Base-by-base conservation (phyloP, 352 stramenopile genomes). In the Pythium graminicola region DNA sequence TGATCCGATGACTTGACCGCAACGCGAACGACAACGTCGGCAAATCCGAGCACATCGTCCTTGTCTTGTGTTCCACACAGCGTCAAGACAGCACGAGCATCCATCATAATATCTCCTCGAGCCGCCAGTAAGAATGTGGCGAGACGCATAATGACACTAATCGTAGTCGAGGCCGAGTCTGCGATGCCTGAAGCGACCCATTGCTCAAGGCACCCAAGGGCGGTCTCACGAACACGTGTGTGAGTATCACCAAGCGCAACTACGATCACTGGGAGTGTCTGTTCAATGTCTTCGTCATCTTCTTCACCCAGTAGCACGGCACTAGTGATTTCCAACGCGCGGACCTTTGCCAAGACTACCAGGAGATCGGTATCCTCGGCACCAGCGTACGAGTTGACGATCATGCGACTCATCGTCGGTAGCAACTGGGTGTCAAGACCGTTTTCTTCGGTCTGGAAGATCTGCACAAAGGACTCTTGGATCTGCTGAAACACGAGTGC, bases 21-120 rank as follows among this genome's bases (percentile, higher is more conserved):
- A 28, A 81, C 76, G 43, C 54, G 49, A 7, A 64, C 50, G 5
- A 68, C 20, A 4, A 60, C 31, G 32, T 57, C 45, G 14, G 60
- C 54, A 19, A 64, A 63, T 0, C 29, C 31, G 1, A 23, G 24
- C 1, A 17, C 32, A 22, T 62, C 31, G 11, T 54, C 29, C 69
- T 48, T 49, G 24, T 65, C 53, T 47, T 77, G 81, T 24, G 62
- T 67, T 19, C 72, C 73, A 47, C 70, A 86, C 26, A 89, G 64
- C 7, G 70, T 67, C 29, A 61, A 26, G 2, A 89, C 59, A 5
- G 82, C 81, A 41, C 67, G 67, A 7, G 54, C 56, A 60, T 94
- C 83, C 79, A 92, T 90, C 22, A 73, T 6, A 27, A 94, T 85
- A 48, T 94, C 83, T 29, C 82, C 62, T 45, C 86, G 86, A 14